Conservation (phyloP, 345 rosid species). For the Eutrema yunnanense region DNA sequence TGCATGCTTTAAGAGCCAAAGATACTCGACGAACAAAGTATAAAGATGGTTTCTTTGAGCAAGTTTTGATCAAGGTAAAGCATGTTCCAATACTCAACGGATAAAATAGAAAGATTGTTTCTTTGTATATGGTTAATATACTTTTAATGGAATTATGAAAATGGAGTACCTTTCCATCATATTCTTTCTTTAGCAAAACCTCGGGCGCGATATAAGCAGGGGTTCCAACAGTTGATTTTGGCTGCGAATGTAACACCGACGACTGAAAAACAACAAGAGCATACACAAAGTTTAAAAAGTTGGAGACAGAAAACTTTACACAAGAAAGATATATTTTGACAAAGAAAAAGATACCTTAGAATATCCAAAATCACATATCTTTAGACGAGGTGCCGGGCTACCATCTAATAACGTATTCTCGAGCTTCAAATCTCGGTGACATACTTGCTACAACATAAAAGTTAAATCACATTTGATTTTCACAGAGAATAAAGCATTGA, state of each 20-base stretch:
- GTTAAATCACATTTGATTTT: neutral
- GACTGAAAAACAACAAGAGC: slow-evolving; percentile 45
- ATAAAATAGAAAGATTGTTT: no score
- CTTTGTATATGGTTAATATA: neutral
- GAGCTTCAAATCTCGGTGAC: slow-evolving; percentile 92
- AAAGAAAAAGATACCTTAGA: slow-evolving; percentile 58
- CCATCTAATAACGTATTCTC: slow-evolving; percentile 97
- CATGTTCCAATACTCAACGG: no score
- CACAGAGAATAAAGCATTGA: neutral
- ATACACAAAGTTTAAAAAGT: neutral
- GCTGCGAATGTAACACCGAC: slow-evolving; percentile 93
- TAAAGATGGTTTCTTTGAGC: neutral
- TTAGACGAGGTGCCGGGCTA: slow-evolving; percentile 88
- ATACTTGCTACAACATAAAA: slow-evolving; percentile 61
- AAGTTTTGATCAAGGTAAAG: neutral
- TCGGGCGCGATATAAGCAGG: slow-evolving; percentile 99
- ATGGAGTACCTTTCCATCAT: slow-evolving; percentile 86
- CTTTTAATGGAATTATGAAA: neutral
- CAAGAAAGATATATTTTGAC: neutral
- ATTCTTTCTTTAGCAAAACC: slow-evolving; percentile 92
- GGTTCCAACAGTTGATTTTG: slow-evolving; percentile 96
- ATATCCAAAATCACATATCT: slow-evolving; percentile 99
- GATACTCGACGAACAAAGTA: neutral
- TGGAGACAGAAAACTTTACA: neutral
- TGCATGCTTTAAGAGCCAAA: neutral